Base-by-base conservation (phyloP, 352 stramenopile species). In the Pythium phragmiticola region DNA sequence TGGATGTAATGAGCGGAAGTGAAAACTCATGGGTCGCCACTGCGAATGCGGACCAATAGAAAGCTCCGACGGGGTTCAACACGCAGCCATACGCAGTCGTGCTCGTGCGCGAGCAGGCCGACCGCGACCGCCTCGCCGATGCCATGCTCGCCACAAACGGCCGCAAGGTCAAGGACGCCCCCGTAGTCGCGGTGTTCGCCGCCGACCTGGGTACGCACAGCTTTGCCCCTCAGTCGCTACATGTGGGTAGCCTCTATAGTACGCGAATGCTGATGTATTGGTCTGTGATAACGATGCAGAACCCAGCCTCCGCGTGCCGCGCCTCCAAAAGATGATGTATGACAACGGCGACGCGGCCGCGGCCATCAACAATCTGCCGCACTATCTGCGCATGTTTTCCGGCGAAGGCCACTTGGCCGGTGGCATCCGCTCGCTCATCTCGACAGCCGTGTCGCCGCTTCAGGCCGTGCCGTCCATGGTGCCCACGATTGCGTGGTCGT, bases 61-160 rank as follows among this genome's bases (percentile, higher is more conserved):
- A 80, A 53, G 82, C 84, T 4, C 87, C 87, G 1, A 89, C 72
- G n/a, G 78, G 82, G 7, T 93, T 94, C 64, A 96, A 96, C 60
- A 82, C 74, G 46, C 80, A 92, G 65, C 84, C 85, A 41, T 96
- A 92, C 57, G 82, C 84, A 0, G 88, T 80, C 17, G 75, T 96
- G 19, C 37, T 96, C 30, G 78, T 96, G 41, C 81, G 85, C 41
- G 77, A 91, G 30, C 70, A 80, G 33, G 75, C 70, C 14, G 81
- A 93, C 26, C 85, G 87, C 21, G 74, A 94, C 30, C 76, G 77
- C 30, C 68, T 96, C 14, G 80, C 78, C 0, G 73, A 80, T 16
- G 81, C 84, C 30, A 96, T 96, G 87, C 77, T 96, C 43, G 84
- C 71, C 8, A 79, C 73, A 12, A 95, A 95, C 59, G 77, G 52